A percentile compares a stretch with the other conserved stretches of the same genome.
Evolutionary conservation across 2,329 filamentous ascomycete genomes (phyloP).

Genomic region (Colletotrichum sansevieriae): DNA sequence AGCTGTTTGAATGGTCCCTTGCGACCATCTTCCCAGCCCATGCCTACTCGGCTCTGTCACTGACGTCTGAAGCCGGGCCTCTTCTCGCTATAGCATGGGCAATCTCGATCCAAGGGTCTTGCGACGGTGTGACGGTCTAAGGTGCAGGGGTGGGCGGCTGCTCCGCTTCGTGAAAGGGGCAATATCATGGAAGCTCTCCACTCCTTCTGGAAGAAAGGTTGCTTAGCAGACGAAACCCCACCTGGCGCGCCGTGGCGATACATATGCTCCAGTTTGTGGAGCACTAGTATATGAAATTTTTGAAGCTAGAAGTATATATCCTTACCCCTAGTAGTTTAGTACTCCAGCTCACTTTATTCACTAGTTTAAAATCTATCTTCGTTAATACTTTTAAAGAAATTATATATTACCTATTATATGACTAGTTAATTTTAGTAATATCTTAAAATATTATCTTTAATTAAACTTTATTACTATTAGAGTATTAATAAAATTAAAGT

Average conservation of each 20-base stretch:
- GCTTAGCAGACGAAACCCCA: not conserved
- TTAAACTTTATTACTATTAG: no score
- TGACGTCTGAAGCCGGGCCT: constrained; percentile 16
- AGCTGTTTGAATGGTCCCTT: constrained; percentile 39
- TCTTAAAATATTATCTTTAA: no score
- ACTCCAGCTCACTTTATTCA: no score
- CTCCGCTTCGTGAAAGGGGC: constrained; percentile 34
- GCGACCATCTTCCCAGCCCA: constrained; percentile 11
- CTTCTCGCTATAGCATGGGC: constrained; percentile 21
- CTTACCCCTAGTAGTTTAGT: no score
- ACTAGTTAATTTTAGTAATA: no score
- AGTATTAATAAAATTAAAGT: no score
- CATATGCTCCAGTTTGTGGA: no score
- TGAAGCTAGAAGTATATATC: no score
- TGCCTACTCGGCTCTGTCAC: constrained; percentile 24
- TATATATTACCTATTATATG: no score
- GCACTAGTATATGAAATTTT: no score
- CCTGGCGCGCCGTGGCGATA: constrained; percentile 4
- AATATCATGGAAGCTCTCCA: constrained; percentile 34
- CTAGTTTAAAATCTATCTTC: no score
- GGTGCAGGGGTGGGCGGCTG: constrained; percentile 34
- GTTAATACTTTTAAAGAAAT: no score
- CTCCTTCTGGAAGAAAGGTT: constrained; percentile 37
- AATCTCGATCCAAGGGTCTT: constrained; percentile 39
- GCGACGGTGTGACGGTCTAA: constrained; percentile 22